Conservation (phyloP, 1,284 basidiomycete genomes). For the Amylostereum chailletii region DNA sequence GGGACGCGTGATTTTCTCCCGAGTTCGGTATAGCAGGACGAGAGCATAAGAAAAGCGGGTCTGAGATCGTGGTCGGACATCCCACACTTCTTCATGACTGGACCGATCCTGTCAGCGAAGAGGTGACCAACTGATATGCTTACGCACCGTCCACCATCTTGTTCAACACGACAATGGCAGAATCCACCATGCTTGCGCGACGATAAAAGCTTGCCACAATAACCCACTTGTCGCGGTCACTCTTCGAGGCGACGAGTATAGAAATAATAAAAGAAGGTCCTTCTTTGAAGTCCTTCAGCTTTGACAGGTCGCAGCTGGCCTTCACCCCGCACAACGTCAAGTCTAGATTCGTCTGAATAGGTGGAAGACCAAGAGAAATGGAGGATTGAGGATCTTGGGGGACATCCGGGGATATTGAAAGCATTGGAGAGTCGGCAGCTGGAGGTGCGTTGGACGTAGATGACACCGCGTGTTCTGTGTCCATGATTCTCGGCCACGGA, state of each 20-base stretch:
- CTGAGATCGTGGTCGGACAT: slow-evolving; percentile 30
- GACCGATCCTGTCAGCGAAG: neutral
- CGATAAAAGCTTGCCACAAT: slow-evolving; percentile 44
- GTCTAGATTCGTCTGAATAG: slow-evolving; percentile 5
- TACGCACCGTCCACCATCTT: slow-evolving; percentile 40
- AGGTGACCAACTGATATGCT: neutral
- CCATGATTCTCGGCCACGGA: no score
- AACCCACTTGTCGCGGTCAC: slow-evolving; percentile 41
- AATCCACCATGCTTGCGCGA: slow-evolving; percentile 31
- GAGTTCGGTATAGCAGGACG: slow-evolving; percentile 44
- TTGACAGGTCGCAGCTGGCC: slow-evolving; percentile 32
- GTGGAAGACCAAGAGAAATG: neutral
- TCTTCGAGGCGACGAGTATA: slow-evolving; percentile 29
- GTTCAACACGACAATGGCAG: slow-evolving; percentile 34
- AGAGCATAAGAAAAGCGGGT: slow-evolving; percentile 42
- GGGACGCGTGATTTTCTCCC: slow-evolving; percentile 16
- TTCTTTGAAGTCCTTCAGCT: slow-evolving; percentile 21
- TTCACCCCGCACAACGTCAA: slow-evolving; percentile 29
- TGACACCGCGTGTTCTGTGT: no score
- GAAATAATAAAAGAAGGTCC: slow-evolving; percentile 36
- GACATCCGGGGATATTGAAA: no score
- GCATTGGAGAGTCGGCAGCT: no score
- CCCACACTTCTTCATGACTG: slow-evolving; percentile 33
- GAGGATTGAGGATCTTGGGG: no score
- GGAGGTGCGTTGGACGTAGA: no score